Evolutionary conservation across 345 rosid species (phyloP).

Genomic region (Melaleuca alternifolia): DNA sequence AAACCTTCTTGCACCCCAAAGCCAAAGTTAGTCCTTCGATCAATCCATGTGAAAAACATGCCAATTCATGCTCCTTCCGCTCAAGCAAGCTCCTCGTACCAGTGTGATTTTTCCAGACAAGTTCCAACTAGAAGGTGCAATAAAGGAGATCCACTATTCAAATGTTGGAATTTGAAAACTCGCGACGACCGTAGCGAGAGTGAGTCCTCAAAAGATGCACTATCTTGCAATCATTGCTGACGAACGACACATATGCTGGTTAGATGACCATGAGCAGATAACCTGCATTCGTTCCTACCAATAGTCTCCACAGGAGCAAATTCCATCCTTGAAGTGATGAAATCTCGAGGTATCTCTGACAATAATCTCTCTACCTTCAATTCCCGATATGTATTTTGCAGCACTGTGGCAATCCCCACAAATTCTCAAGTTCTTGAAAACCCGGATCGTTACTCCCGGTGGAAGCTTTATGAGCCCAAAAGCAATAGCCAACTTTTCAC

Average conservation of each 20-base stretch:
- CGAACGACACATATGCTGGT: background rate
- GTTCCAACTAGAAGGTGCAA: background rate
- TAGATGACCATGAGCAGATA: background rate
- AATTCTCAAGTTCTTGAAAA: constrained; percentile 80
- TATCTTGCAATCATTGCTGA: background rate
- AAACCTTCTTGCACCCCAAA: background rate
- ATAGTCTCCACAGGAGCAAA: constrained; percentile 82
- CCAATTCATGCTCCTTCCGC: background rate
- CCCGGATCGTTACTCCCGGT: constrained; percentile 28
- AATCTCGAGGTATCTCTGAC: constrained; percentile 72
- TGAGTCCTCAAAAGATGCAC: background rate
- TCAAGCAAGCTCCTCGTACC: background rate
- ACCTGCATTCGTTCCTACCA: constrained; percentile 21
- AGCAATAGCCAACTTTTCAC: constrained; percentile 82
- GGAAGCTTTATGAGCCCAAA: constrained; percentile 60
- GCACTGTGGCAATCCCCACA: constrained; percentile 82
- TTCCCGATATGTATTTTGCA: constrained; percentile 50
- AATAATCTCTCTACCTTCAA: constrained; percentile 59
- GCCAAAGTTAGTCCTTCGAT: background rate
- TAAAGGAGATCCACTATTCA: background rate
- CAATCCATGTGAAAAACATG: background rate
- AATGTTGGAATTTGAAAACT: background rate
- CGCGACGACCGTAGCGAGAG: background rate
- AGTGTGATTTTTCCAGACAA: background rate
- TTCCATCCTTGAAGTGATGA: constrained; percentile 74